phyloP scores from a whole-genome alignment of 768 basidiomycete species.

The Kwoniella dendrophila region DNA sequence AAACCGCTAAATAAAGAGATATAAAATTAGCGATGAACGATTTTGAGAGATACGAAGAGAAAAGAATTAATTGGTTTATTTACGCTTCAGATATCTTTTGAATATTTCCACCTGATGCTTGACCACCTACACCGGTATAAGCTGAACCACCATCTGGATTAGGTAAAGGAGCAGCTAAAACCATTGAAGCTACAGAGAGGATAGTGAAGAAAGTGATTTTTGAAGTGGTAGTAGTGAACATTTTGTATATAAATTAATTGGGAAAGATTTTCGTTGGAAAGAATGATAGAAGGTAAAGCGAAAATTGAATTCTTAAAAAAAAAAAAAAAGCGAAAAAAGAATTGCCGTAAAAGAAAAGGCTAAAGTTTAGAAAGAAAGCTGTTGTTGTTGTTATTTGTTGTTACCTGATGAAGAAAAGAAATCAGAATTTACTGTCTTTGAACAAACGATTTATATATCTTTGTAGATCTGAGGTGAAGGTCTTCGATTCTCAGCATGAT shows the following conservation, averaged over 20 bases:
- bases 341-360: neutral
- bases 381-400: too few species aligned
- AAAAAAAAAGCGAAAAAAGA: neutral
- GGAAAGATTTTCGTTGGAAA: neutral
- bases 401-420: too few species aligned
- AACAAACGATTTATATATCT: too few species aligned
- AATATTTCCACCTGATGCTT: constrained; percentile 37
- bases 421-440: too few species aligned
- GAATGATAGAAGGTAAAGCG: neutral
- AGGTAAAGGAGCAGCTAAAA: constrained; percentile 26
- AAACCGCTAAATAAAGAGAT: constrained; percentile 25
- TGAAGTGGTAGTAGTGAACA: constrained; percentile 9
- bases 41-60: neutral
- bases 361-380: too few species aligned
- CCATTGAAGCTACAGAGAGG: constrained; percentile 19
- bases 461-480: too few species aligned
- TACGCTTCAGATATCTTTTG: constrained; percentile 3
- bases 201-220: constrained; percentile 16
- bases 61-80: neutral
- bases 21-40: neutral
- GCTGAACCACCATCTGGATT: constrained; percentile 32
- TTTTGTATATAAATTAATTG: constrained; percentile 2
- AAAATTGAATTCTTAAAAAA: neutral
- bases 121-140: constrained; percentile 41
- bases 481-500: too few species aligned